Evolutionary conservation across 306 rosid genomes (phyloP).

Genomic region (Dryas octopetala): DNA sequence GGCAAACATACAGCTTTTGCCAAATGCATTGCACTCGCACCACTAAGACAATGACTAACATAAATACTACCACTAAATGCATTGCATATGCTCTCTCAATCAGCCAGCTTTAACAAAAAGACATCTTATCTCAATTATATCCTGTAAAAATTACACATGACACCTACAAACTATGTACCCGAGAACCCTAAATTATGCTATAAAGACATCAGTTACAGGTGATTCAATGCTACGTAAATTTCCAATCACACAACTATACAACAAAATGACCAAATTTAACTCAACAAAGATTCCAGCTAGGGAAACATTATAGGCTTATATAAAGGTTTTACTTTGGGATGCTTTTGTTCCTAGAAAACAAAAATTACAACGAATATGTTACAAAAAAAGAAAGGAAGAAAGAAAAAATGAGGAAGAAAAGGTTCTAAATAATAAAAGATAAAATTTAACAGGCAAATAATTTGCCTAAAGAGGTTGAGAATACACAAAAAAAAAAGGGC

Average conservation of each 20-base stretch:
- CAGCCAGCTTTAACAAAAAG: too few relatives aligned
- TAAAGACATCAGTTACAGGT: neutral
- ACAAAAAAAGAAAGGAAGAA: slow-evolving; percentile 23
- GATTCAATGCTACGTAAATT: neutral
- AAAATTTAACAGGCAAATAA: neutral
- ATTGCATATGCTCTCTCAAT: too few relatives aligned
- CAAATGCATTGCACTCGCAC: neutral
- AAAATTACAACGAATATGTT: slow-evolving; percentile 20
- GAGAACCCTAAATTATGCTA: neutral
- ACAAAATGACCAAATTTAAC: neutral
- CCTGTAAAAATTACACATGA: neutral
- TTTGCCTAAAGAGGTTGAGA: slow-evolving; percentile 21
- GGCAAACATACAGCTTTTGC: neutral
- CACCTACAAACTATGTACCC: neutral
- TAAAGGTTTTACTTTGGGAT: neutral
- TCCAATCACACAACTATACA: neutral
- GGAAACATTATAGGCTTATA: neutral
- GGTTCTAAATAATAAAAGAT: neutral
- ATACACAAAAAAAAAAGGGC: slow-evolving; percentile 35
- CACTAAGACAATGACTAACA: neutral
- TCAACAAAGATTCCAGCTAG: neutral
- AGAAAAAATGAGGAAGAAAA: slow-evolving; percentile 10
- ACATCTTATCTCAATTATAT: too few relatives aligned
- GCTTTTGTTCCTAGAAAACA: slow-evolving; percentile 7
- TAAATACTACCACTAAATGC: too few relatives aligned